Percentiles rank a stretch among this genome's conserved stretches.
Conservation (phyloP, 495 filamentous ascomycete species). For the Aspergillus incahuasiensis region DNA sequence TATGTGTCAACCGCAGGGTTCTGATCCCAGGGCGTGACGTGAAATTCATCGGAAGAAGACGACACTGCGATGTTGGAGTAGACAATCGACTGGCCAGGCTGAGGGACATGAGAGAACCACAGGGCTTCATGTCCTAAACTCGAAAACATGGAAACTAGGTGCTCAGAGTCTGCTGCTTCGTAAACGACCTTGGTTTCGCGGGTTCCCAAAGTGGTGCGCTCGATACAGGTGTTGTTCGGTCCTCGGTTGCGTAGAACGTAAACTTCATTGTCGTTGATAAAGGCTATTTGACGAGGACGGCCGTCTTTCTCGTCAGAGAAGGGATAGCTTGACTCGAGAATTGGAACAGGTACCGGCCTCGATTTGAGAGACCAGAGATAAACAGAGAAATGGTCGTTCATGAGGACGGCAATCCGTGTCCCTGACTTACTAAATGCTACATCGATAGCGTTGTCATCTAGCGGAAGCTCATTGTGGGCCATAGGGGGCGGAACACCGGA, state of each 20-base stretch:
- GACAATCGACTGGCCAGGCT: conserved; percentile 22
- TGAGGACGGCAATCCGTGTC: conserved; percentile 67
- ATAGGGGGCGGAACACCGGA: conserved; percentile 91
- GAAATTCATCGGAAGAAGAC: conserved; percentile 15
- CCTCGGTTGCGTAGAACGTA: conserved; percentile 34
- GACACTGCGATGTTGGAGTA: conserved; percentile 29
- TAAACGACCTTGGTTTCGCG: conserved; percentile 30
- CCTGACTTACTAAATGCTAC: conserved; percentile 65
- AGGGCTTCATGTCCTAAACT: conserved; percentile 33
- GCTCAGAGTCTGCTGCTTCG: conserved; percentile 30
- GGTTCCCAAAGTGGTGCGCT: conserved; percentile 37
- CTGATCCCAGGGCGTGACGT: conserved; percentile 25
- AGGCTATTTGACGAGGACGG: conserved; percentile 40
- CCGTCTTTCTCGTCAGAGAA: conserved; percentile 32
- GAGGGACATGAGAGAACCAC: conserved; percentile 38
- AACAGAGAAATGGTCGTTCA: conserved; percentile 56
- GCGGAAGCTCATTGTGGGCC: conserved; percentile 68
- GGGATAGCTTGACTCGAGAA: conserved; percentile 43
- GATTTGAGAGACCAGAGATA: conserved; percentile 60
- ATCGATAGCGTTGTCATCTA: conserved; percentile 63
- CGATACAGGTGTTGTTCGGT: conserved; percentile 32
- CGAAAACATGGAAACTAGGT: conserved; percentile 37
- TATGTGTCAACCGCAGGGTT: conserved; percentile 36
- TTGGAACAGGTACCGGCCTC: conserved; percentile 39
- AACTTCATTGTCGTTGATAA: conserved; percentile 43